phyloP scores from a whole-genome alignment of 345 rosid genomes.

The Corymbia maculata region DNA sequence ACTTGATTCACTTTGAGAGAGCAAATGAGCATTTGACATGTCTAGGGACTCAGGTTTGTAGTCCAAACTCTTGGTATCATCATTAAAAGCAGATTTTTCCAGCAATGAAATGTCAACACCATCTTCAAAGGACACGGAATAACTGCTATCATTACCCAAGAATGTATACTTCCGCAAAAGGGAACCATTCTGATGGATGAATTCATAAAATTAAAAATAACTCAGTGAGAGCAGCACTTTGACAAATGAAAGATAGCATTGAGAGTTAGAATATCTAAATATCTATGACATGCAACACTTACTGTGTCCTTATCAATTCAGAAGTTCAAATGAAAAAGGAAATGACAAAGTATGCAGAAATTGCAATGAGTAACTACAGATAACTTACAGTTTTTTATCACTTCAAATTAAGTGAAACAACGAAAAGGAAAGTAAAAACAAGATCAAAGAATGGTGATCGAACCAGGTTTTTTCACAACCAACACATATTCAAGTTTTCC shows the following conservation, averaged over 20 bases:
- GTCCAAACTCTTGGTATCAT: constrained; percentile 28
- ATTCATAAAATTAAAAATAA: not conserved
- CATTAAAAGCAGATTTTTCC: constrained; percentile 36
- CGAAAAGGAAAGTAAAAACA: not conserved
- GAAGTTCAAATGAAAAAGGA: not conserved
- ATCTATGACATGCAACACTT: not conserved
- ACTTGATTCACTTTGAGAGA: constrained; percentile 28
- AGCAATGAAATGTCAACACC: constrained; percentile 66
- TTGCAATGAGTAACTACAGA: not conserved
- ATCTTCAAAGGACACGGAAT: constrained; percentile 70
- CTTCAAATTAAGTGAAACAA: not conserved
- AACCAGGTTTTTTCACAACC: not conserved
- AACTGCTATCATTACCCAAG: constrained; percentile 93
- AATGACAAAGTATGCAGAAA: not conserved
- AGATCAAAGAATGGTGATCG: not conserved
- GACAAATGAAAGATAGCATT: not conserved
- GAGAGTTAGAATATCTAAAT: not conserved
- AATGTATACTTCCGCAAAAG: constrained; percentile 77
- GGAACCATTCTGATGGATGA: constrained; percentile 62
- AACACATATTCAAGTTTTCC: not conserved
- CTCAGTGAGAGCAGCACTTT: not conserved
- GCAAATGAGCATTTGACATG: constrained; percentile 18
- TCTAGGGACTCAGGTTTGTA: constrained; percentile 25
- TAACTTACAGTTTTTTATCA: not conserved
- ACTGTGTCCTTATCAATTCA: not conserved